These are phyloP conservation scores for Vigna mungo DNA, from an alignment of 306 rosid species.

Conservation along the genomic window DNA sequence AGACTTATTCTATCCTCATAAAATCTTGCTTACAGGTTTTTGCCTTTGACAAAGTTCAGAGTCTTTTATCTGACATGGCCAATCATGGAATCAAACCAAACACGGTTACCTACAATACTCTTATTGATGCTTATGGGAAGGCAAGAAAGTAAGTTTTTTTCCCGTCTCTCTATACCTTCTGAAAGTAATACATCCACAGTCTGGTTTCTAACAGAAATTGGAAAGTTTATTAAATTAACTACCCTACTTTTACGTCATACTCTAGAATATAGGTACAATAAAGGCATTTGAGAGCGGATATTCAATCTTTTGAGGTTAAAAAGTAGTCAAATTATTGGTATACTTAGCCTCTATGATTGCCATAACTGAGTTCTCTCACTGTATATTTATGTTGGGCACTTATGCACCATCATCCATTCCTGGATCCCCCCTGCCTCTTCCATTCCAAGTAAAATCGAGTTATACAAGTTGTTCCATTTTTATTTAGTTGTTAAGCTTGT, in stretches of 20 bases:
- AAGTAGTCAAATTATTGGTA: constrained; percentile 4
- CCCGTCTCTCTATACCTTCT: constrained; percentile 35
- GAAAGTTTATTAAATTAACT: constrained; percentile 10
- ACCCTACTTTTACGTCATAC: constrained; percentile 33
- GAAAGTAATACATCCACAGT: constrained; percentile 41
- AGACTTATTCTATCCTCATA: constrained; percentile 86
- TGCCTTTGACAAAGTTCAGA: constrained; percentile 76
- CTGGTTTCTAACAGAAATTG: constrained; percentile 48
- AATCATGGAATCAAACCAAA: constrained; percentile 75
- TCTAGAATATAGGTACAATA: constrained; percentile 1
- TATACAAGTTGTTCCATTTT: background rate
- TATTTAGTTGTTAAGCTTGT: constrained; percentile 2
- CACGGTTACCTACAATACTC: constrained; percentile 83
- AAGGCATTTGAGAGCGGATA: background rate
- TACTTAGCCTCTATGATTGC: background rate
- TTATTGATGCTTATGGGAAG: constrained; percentile 91
- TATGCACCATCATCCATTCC: constrained; percentile 12
- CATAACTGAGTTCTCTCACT: constrained; percentile 25
- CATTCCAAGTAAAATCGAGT: constrained; percentile 29
- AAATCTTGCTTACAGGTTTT: constrained; percentile 84
- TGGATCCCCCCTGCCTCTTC: constrained; percentile 1
- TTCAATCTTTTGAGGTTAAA: constrained; percentile 16
- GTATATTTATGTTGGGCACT: constrained; percentile 2
- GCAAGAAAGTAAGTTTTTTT: constrained; percentile 70
- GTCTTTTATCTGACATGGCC: constrained; percentile 81